phyloP scores from a whole-genome alignment of 306 rosid species.

The Cucurbita argyrosperma region DNA sequence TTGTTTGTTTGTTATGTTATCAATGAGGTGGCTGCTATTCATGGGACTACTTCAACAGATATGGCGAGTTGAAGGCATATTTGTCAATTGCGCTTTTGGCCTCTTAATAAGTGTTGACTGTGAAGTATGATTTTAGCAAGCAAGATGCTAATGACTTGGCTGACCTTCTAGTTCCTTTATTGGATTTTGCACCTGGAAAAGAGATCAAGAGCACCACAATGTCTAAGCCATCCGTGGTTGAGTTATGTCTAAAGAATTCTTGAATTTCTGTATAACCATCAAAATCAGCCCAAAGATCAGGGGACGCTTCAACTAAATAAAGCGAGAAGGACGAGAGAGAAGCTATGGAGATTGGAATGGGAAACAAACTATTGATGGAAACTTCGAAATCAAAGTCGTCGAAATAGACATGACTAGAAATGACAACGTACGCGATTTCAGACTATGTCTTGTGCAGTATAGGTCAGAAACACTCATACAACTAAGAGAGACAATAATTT shows the following conservation, averaged over 20 bases:
- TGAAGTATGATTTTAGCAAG: constrained; percentile 66
- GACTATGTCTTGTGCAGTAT: neutral
- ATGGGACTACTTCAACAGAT: constrained; percentile 61
- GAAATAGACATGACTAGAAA: neutral
- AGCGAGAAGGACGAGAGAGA: constrained; percentile 14
- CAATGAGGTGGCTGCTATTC: constrained; percentile 55
- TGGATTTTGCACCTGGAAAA: constrained; percentile 79
- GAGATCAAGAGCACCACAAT: constrained; percentile 60
- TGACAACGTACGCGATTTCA: neutral
- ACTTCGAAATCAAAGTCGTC: neutral
- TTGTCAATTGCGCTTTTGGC: constrained; percentile 69
- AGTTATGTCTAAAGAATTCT: constrained; percentile 41
- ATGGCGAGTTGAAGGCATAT: constrained; percentile 75
- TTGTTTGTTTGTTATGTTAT: neutral
- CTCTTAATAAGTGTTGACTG: constrained; percentile 54
- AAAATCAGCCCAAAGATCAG: neutral
- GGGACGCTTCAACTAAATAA: neutral
- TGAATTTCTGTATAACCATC: constrained; percentile 8
- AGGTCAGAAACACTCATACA: too few species aligned
- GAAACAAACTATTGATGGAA: constrained; percentile 15
- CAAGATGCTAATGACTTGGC: constrained; percentile 52
- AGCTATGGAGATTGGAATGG: constrained; percentile 15
- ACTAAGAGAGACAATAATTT: too few species aligned
- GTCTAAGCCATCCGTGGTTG: constrained; percentile 76
- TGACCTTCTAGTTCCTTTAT: constrained; percentile 50